A percentile compares a stretch with the other conserved stretches of the same genome.
These are phyloP conservation scores for Solanum rostratum DNA, from an alignment of 257 asterid species.

Conservation along the genomic window DNA sequence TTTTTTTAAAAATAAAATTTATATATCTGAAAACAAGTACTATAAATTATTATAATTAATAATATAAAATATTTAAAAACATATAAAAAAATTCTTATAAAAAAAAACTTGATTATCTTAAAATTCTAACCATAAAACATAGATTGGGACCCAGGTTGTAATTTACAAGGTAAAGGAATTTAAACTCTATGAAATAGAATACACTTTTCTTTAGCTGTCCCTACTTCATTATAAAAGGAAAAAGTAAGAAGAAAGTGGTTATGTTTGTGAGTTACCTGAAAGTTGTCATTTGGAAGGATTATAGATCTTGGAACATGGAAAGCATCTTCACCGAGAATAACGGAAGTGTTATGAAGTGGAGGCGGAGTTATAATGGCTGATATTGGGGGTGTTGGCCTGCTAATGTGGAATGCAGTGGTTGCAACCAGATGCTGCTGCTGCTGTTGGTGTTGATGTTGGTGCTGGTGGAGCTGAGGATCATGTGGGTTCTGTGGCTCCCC, in stretches of 20 bases:
- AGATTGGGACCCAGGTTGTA: not conserved
- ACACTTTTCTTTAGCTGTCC: not conserved
- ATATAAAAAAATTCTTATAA: too few species aligned
- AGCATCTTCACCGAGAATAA: conserved; percentile 61
- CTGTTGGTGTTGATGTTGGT: conserved; percentile 22
- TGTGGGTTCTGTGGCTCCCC: conserved; percentile 29
- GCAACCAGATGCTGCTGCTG: conserved; percentile 28
- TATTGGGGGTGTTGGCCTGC: conserved; percentile 70
- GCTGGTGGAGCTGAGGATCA: conserved; percentile 30
- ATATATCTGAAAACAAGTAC: not conserved
- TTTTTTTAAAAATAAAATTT: not conserved
- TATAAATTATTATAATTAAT: not conserved
- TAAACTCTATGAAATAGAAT: not conserved
- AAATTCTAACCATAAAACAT: not conserved
- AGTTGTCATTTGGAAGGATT: conserved; percentile 53
- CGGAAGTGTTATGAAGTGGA: conserved; percentile 54
- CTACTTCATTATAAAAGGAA: not conserved
- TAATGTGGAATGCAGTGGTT: conserved; percentile 54
- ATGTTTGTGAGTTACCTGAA: conserved; percentile 37
- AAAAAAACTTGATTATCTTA: too few species aligned
- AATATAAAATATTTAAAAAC: not conserved
- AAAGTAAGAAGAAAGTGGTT: not conserved
- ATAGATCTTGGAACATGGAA: conserved; percentile 49
- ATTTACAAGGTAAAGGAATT: not conserved
- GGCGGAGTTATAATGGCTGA: conserved; percentile 68